A percentile compares a stretch with the other conserved stretches of the same genome.
Conservation (phyloP, 345 rosid genomes). For the Camelina hispida region DNA sequence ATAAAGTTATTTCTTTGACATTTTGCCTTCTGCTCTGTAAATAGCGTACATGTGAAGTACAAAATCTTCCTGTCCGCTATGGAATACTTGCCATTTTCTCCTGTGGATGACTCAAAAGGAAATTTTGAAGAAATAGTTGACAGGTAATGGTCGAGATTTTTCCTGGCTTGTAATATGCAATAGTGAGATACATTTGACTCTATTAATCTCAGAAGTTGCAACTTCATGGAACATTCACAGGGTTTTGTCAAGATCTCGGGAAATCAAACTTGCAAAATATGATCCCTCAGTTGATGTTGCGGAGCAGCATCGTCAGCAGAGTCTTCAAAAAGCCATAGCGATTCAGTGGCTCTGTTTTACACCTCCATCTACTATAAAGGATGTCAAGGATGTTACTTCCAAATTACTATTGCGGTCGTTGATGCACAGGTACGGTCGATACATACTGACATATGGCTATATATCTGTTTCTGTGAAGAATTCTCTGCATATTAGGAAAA, state of each 20-base stretch:
- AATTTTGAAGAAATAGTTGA: conserved; percentile 95
- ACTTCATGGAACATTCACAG: conserved; percentile 51
- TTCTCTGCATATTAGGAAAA: conserved; percentile 6
- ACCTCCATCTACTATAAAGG: conserved; percentile 80
- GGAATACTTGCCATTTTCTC: conserved; percentile 85
- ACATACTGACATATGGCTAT: conserved; percentile 3
- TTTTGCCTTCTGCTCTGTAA: conserved; percentile 30
- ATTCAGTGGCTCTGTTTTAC: conserved; percentile 99
- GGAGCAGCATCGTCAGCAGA: conserved; percentile 90
- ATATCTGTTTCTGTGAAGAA: background rate
- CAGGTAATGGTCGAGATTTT: conserved; percentile 57
- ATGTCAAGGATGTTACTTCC: conserved; percentile 67
- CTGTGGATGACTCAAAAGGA: conserved; percentile 72
- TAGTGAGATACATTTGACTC: conserved; percentile 23
- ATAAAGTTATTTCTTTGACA: conserved; percentile 32
- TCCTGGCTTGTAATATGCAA: conserved; percentile 6
- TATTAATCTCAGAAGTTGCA: conserved; percentile 33
- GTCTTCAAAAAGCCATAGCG: conserved; percentile 92
- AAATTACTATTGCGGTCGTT: conserved; percentile 82
- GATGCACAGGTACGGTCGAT: conserved; percentile 69
- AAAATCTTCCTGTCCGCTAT: conserved; percentile 92
- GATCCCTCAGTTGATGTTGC: conserved; percentile 81
- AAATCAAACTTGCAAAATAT: conserved; percentile 75
- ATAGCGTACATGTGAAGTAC: conserved; percentile 86
- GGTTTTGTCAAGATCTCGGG: conserved; percentile 89